These are phyloP conservation scores for Cercophora sp. DNA, from an alignment of 495 filamentous ascomycete species.

Conservation along the genomic window DNA sequence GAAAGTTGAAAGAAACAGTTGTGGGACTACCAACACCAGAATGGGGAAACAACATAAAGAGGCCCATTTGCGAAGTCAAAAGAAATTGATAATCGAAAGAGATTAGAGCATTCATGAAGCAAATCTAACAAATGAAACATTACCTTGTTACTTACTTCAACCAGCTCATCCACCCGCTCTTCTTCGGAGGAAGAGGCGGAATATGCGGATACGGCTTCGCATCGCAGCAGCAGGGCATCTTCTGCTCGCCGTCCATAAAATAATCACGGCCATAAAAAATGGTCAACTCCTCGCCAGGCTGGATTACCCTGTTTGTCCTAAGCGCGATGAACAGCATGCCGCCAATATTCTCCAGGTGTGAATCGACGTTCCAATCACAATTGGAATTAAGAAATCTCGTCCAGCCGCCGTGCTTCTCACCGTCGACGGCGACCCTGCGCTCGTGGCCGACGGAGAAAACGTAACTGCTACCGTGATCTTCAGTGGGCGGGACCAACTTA, in stretches of 20 bases:
- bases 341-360: background rate
- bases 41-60: too few relatives aligned
- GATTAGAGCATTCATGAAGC: too few relatives aligned
- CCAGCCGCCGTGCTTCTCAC: constrained; percentile 20
- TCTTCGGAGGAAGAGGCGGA: too few relatives aligned
- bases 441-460: background rate
- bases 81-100: too few relatives aligned
- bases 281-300: constrained; percentile 12
- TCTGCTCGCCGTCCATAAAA: constrained; percentile 4
- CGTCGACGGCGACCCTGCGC: constrained; percentile 9
- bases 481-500: background rate
- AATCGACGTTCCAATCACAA: constrained; percentile 17
- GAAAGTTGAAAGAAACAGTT: too few relatives aligned
- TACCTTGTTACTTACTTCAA: too few relatives aligned
- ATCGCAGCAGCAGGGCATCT: background rate
- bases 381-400: constrained; percentile 25
- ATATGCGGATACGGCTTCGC: background rate
- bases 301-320: background rate
- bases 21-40: too few relatives aligned
- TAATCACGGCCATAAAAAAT: constrained; percentile 20
- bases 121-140: too few relatives aligned
- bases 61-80: too few relatives aligned
- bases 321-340: constrained; percentile 15
- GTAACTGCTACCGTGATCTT: background rate
- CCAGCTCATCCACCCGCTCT: too few relatives aligned